Conservation (phyloP, 2,329 filamentous ascomycete genomes). For the Scorias spongiosa region DNA sequence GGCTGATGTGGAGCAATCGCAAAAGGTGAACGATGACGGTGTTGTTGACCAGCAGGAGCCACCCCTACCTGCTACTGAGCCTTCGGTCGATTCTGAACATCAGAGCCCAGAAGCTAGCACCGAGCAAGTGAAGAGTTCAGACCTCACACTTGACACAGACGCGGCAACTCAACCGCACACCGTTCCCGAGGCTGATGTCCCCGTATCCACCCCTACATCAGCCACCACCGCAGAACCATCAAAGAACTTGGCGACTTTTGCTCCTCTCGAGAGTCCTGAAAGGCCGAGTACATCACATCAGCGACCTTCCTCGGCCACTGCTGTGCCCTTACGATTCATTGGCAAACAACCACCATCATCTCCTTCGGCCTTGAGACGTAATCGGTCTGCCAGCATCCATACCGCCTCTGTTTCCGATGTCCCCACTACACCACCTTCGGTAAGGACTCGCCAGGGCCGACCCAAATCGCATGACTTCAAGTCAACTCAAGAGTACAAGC, state of each 20-base stretch:
- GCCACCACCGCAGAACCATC: too few relatives aligned
- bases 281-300: background rate
- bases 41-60: conserved; percentile 1
- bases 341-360: conserved; percentile 17
- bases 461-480: conserved; percentile 9
- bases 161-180: too few relatives aligned
- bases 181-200: too few relatives aligned
- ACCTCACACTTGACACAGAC: too few relatives aligned
- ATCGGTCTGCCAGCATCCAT: conserved; percentile 18
- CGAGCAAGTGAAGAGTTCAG: too few relatives aligned
- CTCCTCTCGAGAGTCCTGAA: background rate
- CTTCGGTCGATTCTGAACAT: too few relatives aligned
- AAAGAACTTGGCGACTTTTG: too few relatives aligned
- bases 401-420: conserved; percentile 4
- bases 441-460: conserved; percentile 4
- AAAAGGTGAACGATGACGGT: conserved; percentile 6
- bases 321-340: conserved; percentile 21
- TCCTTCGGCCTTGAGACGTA: conserved; percentile 8
- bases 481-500: conserved; percentile 49
- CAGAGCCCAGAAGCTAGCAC: too few relatives aligned
- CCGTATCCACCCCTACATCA: too few relatives aligned
- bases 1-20: conserved; percentile 12
- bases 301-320: conserved; percentile 17
- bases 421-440: conserved; percentile 6
- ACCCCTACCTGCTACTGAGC: too few relatives aligned